Evolutionary conservation across 805 yeast species (phyloP).

Genomic region (Yarrowia sp.): DNA sequence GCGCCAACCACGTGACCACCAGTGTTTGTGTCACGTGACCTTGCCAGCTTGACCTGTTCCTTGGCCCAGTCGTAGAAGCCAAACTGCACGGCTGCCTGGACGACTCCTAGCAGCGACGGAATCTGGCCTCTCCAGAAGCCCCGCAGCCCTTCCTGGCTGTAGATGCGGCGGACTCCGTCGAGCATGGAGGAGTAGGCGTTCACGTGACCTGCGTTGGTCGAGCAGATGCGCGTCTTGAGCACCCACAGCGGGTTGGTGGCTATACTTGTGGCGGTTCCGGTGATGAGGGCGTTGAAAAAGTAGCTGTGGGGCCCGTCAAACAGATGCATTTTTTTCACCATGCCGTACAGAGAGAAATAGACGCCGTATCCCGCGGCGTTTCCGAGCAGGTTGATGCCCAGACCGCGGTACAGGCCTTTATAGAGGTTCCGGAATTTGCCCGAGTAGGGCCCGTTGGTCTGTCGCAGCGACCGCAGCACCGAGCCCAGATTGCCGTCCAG

Average conservation of each 20-base stretch:
- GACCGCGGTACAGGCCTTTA: constrained; percentile 68
- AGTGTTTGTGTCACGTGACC: constrained; percentile 3
- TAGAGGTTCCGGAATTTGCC: constrained; percentile 37
- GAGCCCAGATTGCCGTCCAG: constrained; percentile 51
- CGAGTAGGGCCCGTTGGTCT: constrained; percentile 18
- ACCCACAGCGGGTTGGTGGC: constrained; percentile 97
- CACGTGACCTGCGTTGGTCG: constrained; percentile 53
- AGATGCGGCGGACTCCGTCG: constrained; percentile 62
- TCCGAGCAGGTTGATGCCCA: constrained; percentile 80
- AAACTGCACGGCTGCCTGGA: constrained; percentile 89
- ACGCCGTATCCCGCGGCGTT: constrained; percentile 88
- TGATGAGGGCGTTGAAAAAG: constrained; percentile 63
- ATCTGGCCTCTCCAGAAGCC: constrained; percentile 77
- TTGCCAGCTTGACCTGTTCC: neutral
- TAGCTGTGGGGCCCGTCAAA: constrained; percentile 50
- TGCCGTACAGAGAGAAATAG: constrained; percentile 70
- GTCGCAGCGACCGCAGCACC: constrained; percentile 39
- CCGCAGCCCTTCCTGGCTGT: constrained; percentile 61
- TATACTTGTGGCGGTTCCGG: constrained; percentile 78
- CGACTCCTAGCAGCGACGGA: constrained; percentile 80
- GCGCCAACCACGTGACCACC: neutral
- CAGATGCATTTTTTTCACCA: constrained; percentile 3
- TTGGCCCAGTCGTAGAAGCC: constrained; percentile 70
- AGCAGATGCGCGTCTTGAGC: constrained; percentile 83
- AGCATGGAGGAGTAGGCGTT: constrained; percentile 65